Base-by-base conservation (phyloP, 208 protist genomes). In the Sergeia podlipaevii region DNA sequence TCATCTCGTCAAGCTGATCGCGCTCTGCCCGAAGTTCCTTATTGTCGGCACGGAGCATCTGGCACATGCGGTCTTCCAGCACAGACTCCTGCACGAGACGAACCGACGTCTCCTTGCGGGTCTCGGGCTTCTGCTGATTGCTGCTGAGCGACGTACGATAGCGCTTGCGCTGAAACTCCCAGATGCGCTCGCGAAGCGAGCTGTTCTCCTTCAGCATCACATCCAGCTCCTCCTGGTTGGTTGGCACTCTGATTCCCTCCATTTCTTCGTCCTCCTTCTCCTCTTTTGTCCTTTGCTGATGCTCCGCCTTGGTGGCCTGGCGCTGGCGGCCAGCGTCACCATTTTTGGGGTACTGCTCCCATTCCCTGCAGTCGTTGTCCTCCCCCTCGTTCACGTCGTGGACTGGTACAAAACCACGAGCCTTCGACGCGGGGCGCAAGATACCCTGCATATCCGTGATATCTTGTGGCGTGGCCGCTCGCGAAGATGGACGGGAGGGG, bases 11-110 rank as follows among this genome's bases (percentile, higher is more conserved):
- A 33, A 91, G 64, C 38, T 81, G 46, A 18, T 75, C 60, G 13
- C 65, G 72, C 52, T 65, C 50, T 27, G 60, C 41, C 2, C 60
- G 23, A 10, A 91, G 65, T 6, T 77, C 49, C 17, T 71, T 66
- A 39, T 75, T 59, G 58, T 91, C 77, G 41, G 49, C 36, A 0
- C 60, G 65, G 11, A 91, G 54, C 3, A 77, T 65, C 59, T 82
- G 77, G 20, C 70, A 49, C 1, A 53, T 58, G 17, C 60, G 54
- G 38, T 86, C 70, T 18, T 65, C 53, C 38, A 57, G 43, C 18
- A 88, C 28, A 1, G 74, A 61, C 42, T 72, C 50, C 57, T 84
- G 67, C 48, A 83, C 75, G 11, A 57, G 43, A 1, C 53, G 56
- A 17, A 70, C 69, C 1, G 56, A 45, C 32, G 34, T 55, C 13